A percentile compares a stretch with the other conserved stretches of the same genome.
These are phyloP conservation scores for Wickerhamomyces sp. DNA, from an alignment of 1,139 yeast genomes.

Conservation along the genomic window DNA sequence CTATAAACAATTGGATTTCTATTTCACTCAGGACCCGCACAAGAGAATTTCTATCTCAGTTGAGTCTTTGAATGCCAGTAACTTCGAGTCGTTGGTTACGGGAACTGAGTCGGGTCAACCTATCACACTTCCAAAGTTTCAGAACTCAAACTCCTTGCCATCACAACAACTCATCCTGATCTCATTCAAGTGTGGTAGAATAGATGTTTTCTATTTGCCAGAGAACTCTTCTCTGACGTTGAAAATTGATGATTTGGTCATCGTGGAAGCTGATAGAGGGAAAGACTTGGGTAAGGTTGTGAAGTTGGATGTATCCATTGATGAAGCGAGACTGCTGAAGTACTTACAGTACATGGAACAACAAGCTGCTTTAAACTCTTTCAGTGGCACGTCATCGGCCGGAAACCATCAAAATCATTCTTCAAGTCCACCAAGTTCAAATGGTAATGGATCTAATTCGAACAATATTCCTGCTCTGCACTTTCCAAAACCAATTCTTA, in stretches of 20 bases:
- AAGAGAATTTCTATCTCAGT: slow-evolving; percentile 18
- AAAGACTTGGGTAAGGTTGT: slow-evolving; percentile 82
- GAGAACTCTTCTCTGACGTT: slow-evolving; percentile 46
- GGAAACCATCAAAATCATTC: slow-evolving; percentile 9
- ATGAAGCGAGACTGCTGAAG: slow-evolving; percentile 79
- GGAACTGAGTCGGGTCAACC: slow-evolving; percentile 4
- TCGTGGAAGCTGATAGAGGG: slow-evolving; percentile 96
- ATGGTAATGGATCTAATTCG: slow-evolving; percentile 17
- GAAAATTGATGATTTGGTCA: slow-evolving; percentile 71
- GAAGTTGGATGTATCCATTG: slow-evolving; percentile 59
- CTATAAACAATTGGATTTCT: slow-evolving; percentile 19
- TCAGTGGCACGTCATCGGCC: slow-evolving; percentile 20
- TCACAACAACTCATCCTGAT: slow-evolving; percentile 54
- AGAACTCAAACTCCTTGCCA: slow-evolving; percentile 22
- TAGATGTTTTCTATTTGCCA: slow-evolving; percentile 77
- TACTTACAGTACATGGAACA: slow-evolving; percentile 48
- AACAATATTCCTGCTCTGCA: slow-evolving; percentile 25
- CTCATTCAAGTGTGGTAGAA: slow-evolving; percentile 80
- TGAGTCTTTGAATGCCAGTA: slow-evolving; percentile 7
- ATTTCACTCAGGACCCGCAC: slow-evolving; percentile 20
- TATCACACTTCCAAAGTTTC: slow-evolving; percentile 14
- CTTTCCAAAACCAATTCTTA: slow-evolving; percentile 67
- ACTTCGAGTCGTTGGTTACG: slow-evolving; percentile 5
- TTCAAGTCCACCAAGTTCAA: slow-evolving; percentile 7
- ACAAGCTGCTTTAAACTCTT: slow-evolving; percentile 38